Evolutionary conservation across 1,139 yeast species (phyloP).

Genomic region (Wickerhamomyces sp.): DNA sequence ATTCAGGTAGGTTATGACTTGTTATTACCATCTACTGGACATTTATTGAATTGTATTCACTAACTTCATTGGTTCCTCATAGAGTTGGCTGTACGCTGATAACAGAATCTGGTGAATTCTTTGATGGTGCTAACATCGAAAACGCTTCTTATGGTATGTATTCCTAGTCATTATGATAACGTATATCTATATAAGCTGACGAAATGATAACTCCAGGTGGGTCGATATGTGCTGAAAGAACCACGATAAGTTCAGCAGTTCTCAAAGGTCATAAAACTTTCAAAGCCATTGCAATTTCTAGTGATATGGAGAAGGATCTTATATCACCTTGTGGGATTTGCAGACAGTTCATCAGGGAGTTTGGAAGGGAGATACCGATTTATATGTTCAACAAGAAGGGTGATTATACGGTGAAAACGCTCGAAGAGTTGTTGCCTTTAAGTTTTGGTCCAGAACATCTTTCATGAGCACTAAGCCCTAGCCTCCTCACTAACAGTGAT

Average conservation of each 20-base stretch:
- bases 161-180: too few relatives aligned
- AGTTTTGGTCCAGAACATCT: conserved; percentile 85
- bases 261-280: conserved; percentile 42
- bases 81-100: conserved; percentile 80
- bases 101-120: conserved; percentile 42
- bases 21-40: conserved; percentile 4
- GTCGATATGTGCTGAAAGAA: conserved; percentile 85
- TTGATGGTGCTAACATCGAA: conserved; percentile 84
- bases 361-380: conserved; percentile 47
- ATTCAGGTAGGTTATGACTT: conserved; percentile 42
- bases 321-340: conserved; percentile 94
- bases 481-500: too few relatives aligned
- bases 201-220: conserved; percentile 34
- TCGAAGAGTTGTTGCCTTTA: conserved; percentile 69
- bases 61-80: neutral
- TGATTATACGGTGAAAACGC: conserved; percentile 35
- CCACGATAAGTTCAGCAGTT: conserved; percentile 68
- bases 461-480: too few relatives aligned
- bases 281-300: conserved; percentile 65
- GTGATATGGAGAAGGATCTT: conserved; percentile 49
- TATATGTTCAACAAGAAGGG: conserved; percentile 60
- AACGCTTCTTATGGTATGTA: conserved; percentile 75
- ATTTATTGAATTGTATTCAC: too few relatives aligned
- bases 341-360: conserved; percentile 82
- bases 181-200: neutral